Evolutionary conservation across 2,329 filamentous ascomycete species (phyloP), one percentile per base, ranked within the genome.

Genomic region (Acarospora socialis): DNA sequence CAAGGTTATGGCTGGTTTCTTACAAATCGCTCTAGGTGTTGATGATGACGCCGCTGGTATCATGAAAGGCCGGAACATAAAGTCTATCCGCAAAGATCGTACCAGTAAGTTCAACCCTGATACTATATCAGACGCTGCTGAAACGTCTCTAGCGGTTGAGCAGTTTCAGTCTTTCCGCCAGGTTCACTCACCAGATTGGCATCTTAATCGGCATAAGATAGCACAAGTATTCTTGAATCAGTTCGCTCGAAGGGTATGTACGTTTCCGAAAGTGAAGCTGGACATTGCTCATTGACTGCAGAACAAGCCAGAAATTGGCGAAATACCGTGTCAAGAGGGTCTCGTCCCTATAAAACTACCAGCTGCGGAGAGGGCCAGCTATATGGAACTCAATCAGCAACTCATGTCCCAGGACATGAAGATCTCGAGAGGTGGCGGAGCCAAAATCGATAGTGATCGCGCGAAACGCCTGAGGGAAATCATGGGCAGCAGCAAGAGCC

Each of bases 191-290:
- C 46, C 59, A 5, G 55, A 58, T 4, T 70, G 68, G 63, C 65
- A 74, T 39, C 36, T 52, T 18, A 54, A 56, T 7, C 61, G 72
- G 3, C 60, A 71, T 42, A 38, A 55, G 6, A 46, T 62, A 28
- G 68, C 69, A 2, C 69, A 75, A 40, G 39, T 30, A 0, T 77
- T 78, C 40, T 48, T 77, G 1, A 45, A 72, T 33, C 31, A 40
- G 3, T 57, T 52, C 37, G 47, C 49, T 15, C 39, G 54, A 18
- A 45, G 49, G 35, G 30, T 23, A 9, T 12, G 10, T 12, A 17
- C 18, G 13, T 26, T 18, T 28, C 15, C 27, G 40, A 31, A 36
- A 18, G n/a, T n/a, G n/a, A n/a, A n/a, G n/a, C n/a, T n/a, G n/a
- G n/a, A n/a, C n/a, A n/a, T n/a, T n/a, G n/a, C 24, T 32, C 17